Evolutionary conservation across 441 rosid species (phyloP).

Genomic region (Populus hybrid): DNA sequence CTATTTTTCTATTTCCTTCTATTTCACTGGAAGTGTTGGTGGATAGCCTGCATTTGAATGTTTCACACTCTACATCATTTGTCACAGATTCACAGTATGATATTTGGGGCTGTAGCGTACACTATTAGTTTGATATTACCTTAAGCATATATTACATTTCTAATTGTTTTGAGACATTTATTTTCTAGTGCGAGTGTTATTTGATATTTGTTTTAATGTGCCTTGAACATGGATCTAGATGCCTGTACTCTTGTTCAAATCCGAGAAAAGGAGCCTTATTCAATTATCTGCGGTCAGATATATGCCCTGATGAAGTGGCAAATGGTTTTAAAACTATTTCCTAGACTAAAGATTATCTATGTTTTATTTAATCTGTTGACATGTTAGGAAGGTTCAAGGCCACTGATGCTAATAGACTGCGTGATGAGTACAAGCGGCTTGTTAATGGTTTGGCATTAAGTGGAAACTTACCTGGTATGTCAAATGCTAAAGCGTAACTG

Average conservation of each 20-base stretch:
- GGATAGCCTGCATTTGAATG: background rate
- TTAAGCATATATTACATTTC: background rate
- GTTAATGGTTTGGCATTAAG: slow-evolving; percentile 91
- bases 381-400: slow-evolving; percentile 99
- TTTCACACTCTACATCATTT: background rate
- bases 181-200: background rate
- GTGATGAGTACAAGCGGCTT: slow-evolving; percentile 84
- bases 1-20: background rate
- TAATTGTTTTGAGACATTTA: background rate
- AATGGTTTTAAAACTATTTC: background rate
- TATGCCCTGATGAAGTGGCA: slow-evolving; percentile 11
- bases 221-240: background rate
- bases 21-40: background rate
- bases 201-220: background rate
- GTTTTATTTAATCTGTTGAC: slow-evolving; percentile 37
- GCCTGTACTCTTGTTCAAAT: background rate
- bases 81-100: background rate
- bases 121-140: background rate
- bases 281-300: background rate
- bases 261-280: background rate
- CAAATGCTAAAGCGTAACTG: slow-evolving; percentile 6
- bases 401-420: slow-evolving; percentile 85
- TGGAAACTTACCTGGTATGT: slow-evolving; percentile 74
- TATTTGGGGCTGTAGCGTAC: background rate
- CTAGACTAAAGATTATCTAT: slow-evolving; percentile 25